Percentiles rank a stretch among this genome's conserved stretches.
Evolutionary conservation across 2,329 filamentous ascomycete species (phyloP).

Genomic region (Cladophialophora yegresii): DNA sequence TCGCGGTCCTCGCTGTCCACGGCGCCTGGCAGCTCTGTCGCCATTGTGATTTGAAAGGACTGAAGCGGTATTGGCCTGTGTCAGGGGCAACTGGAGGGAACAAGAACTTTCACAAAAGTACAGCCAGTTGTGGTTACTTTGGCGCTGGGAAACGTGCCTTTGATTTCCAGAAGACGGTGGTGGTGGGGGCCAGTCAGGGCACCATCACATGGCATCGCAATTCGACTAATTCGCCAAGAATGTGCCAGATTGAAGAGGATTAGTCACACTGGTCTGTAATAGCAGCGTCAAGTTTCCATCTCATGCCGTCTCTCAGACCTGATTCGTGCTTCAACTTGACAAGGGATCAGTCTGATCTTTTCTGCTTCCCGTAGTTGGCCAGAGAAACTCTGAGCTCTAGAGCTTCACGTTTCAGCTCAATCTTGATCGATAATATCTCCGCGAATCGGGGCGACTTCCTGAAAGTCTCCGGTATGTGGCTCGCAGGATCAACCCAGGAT

Average conservation of each 20-base stretch:
- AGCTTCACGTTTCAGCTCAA: not conserved
- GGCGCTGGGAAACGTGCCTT: not conserved
- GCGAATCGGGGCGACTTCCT: not conserved
- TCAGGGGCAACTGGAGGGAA: not conserved
- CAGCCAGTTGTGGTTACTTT: not conserved
- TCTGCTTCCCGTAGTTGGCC: not conserved
- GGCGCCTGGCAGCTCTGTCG: not conserved
- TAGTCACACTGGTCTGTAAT: not conserved
- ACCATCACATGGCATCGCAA: not conserved
- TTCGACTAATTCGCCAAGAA: not conserved
- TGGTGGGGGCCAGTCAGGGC: not conserved
- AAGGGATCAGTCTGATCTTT: not conserved
- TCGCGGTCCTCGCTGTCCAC: slow-evolving; percentile 34
- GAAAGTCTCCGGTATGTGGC: not conserved
- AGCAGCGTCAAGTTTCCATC: not conserved
- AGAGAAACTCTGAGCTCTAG: not conserved
- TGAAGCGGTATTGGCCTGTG: not conserved
- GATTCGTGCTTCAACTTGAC: not conserved
- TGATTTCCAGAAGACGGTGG: not conserved
- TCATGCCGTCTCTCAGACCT: not conserved
- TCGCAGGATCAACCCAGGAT: slow-evolving; percentile 1
- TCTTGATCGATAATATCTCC: not conserved
- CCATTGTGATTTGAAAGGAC: slow-evolving; percentile 10
- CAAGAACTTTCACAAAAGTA: not conserved
- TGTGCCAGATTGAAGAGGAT: not conserved